phyloP scores from a whole-genome alignment of 257 asterid genomes.

The Misopates orontium region DNA sequence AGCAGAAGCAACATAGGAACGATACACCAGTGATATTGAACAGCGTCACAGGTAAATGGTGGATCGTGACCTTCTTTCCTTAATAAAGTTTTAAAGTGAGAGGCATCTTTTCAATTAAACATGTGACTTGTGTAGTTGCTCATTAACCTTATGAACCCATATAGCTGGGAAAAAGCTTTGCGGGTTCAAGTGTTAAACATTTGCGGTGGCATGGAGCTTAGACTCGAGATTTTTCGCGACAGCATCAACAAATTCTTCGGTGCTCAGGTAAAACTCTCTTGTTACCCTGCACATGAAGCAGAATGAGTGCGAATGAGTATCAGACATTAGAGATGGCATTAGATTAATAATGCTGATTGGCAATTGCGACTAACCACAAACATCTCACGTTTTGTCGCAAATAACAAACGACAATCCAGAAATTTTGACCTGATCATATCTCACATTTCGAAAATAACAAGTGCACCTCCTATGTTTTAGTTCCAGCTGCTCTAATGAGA shows the following conservation, averaged over 20 bases:
- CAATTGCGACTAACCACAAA: not conserved
- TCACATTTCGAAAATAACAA: no score
- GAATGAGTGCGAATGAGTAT: not conserved
- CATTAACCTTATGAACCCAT: not conserved
- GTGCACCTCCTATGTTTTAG: no score
- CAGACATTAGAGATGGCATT: not conserved
- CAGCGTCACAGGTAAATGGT: no score
- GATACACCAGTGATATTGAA: no score
- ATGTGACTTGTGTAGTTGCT: not conserved
- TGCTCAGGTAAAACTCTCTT: slow-evolving; percentile 71
- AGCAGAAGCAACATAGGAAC: no score
- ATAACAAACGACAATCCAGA: not conserved
- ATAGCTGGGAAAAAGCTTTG: slow-evolving; percentile 12
- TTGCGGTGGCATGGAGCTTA: slow-evolving; percentile 41
- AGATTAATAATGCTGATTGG: not conserved
- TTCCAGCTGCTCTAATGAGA: no score
- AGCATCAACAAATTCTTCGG: slow-evolving; percentile 77
- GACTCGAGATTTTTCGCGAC: slow-evolving; percentile 64
- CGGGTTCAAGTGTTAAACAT: slow-evolving; percentile 31
- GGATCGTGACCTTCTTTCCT: no score
- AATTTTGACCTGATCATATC: not conserved
- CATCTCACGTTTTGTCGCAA: not conserved
- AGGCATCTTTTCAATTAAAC: no score
- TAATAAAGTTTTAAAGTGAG: no score
- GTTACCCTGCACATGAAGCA: slow-evolving; percentile 58